Evolutionary conservation across 2,329 filamentous ascomycete genomes (phyloP).

Genomic region (Penicillium freii): DNA sequence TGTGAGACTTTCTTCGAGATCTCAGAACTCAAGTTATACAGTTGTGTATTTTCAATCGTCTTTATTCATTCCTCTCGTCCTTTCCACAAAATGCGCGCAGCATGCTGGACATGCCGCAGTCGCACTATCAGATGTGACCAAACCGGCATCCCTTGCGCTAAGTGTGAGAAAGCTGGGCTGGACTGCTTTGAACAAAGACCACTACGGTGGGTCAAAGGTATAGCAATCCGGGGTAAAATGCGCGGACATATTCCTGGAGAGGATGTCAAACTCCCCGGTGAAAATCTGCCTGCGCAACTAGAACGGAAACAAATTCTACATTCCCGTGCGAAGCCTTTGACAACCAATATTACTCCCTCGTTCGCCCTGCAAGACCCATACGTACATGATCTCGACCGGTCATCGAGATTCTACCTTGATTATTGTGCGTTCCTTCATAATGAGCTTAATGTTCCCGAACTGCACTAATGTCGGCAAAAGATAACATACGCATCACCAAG

Average conservation of each 20-base stretch:
- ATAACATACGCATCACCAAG: conserved; percentile 36
- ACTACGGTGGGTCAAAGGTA: conserved; percentile 36
- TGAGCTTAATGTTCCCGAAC: neutral
- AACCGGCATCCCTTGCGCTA: conserved; percentile 28
- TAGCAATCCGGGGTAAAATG: conserved; percentile 35
- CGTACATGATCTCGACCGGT: neutral
- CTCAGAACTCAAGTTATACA: neutral
- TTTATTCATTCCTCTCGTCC: neutral
- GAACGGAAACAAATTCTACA: neutral
- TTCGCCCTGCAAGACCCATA: conserved; percentile 18
- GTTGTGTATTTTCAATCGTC: neutral
- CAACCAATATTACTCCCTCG: conserved; percentile 6
- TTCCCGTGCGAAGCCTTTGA: neutral
- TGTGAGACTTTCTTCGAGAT: neutral
- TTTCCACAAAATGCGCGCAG: neutral
- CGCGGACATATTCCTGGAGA: conserved; percentile 22
- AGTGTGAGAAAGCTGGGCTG: conserved; percentile 35
- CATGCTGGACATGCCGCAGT: conserved; percentile 38
- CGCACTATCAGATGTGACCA: conserved; percentile 37
- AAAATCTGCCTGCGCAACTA: neutral
- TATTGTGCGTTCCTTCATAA: conserved; percentile 28
- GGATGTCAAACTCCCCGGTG: neutral
- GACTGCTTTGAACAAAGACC: conserved; percentile 35
- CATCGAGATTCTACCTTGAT: conserved; percentile 33
- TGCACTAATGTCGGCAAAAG: conserved; percentile 3